Base-by-base conservation (phyloP, 139 green algal species). In the Mychonastes homosphaera region DNA sequence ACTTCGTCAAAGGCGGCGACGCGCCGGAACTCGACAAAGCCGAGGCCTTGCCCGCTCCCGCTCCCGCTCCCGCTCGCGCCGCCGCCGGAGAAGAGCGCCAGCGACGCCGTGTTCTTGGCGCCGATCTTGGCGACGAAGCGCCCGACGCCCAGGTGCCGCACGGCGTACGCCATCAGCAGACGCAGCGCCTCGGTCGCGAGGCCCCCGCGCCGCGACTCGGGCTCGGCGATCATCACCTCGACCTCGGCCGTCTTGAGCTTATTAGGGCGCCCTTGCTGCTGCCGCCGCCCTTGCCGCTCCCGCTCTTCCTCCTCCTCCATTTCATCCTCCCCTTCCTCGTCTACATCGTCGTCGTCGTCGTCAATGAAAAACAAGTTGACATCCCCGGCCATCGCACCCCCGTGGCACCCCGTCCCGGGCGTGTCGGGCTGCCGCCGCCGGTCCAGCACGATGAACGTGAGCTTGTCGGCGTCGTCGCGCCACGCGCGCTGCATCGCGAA, bases 391-490 rank as follows among this genome's bases (percentile, higher is more conserved):
- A 71, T 71, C n/a, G 26, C 56, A 26, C 64, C 64, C 1, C 55
- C 64, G 30, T 54, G 47, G 23, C 39, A 26, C 32, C 64, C 64
- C 21, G 64, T 64, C 3, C 47, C 55, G 18, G 36, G 49, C 0
- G 67, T 78, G 29, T 80, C 76, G 1, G 58, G 62, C 16, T 54
- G 29, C 36, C 41, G 53, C 0, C 30, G 62, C n/a, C n/a, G n/a
- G 44, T 93, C 82, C 15, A 89, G 54, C 19, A 91, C 19, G 23
- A 93, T 93, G 54, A 89, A 93, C 0, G 83, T 94, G 58, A 72
- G 80, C 58, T 92, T 94, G 45, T 87, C 63, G 3, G 65, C 51
- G 41, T 94, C 86, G 1, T 84, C 70, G 26, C 28, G 30, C 86
- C 86, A 94, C 13, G 52, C 67, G 3, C 63, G 32, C 69, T 92